A percentile compares a stretch with the other conserved stretches of the same genome.
These are phyloP conservation scores for Lophiostoma macrostomum DNA, from an alignment of 495 filamentous ascomycete genomes.

Conservation along the genomic window DNA sequence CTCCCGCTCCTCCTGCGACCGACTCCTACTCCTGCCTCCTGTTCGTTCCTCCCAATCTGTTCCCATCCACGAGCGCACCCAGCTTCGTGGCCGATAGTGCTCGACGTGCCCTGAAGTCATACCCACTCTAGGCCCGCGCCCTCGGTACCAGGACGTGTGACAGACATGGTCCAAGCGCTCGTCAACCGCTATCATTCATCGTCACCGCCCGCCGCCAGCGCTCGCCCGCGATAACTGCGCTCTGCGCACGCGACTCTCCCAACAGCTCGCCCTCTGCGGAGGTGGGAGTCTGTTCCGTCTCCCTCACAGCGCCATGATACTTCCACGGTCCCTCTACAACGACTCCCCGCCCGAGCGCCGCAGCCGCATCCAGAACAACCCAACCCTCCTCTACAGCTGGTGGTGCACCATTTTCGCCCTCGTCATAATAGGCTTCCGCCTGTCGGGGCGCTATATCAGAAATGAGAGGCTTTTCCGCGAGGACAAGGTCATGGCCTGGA, in stretches of 20 bases:
- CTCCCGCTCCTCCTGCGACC: background rate
- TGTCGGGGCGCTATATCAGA: constrained; percentile 74
- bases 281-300: constrained; percentile 24
- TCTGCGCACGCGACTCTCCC: constrained; percentile 16
- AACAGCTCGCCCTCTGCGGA: constrained; percentile 36
- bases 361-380: constrained; percentile 28
- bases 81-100: too few species aligned
- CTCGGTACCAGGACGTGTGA: constrained; percentile 13
- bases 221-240: background rate
- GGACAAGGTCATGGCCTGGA: constrained; percentile 79
- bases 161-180: constrained; percentile 32
- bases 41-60: background rate
- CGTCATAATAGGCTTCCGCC: constrained; percentile 71
- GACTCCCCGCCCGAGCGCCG: constrained; percentile 27
- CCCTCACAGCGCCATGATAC: constrained; percentile 16
- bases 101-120: constrained; percentile 16
- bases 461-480: constrained; percentile 79
- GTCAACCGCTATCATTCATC: background rate
- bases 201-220: background rate
- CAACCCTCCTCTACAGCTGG: constrained; percentile 75
- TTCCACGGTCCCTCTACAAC: constrained; percentile 24
- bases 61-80: too few species aligned
- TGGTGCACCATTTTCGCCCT: constrained; percentile 86
- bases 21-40: background rate
- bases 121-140: constrained; percentile 23